These are phyloP conservation scores for Vitis hybrid DNA, from an alignment of 177 flowering plant species.

Conservation along the genomic window DNA sequence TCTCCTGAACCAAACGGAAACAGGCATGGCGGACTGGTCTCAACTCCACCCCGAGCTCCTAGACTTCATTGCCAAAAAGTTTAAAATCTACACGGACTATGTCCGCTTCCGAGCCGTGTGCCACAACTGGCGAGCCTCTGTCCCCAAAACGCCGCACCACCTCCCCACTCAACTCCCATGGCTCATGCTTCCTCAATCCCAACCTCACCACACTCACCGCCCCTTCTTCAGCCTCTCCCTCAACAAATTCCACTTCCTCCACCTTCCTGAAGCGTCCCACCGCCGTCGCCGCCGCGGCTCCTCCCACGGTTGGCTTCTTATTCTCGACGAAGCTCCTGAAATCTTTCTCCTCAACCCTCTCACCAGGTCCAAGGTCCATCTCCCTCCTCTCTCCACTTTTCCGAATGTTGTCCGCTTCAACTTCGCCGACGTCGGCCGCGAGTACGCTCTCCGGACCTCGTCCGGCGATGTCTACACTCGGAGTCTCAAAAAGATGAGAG, in stretches of 20 bases:
- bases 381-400: slow-evolving; percentile 48
- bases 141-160: slow-evolving; percentile 31
- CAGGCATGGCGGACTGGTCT: slow-evolving; percentile 49
- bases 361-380: slow-evolving; percentile 29
- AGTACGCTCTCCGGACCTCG: slow-evolving; percentile 27
- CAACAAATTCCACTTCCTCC: slow-evolving; percentile 35
- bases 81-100: slow-evolving; percentile 43
- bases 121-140: slow-evolving; percentile 32
- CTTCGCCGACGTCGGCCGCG: slow-evolving; percentile 38
- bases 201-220: slow-evolving; percentile 10
- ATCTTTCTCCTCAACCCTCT: slow-evolving; percentile 46
- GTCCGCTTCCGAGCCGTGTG: slow-evolving; percentile 53
- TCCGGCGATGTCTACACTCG: slow-evolving; percentile 16
- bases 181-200: slow-evolving; percentile 47
- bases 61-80: slow-evolving; percentile 25
- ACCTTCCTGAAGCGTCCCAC: slow-evolving; percentile 35
- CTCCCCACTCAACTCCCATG: slow-evolving; percentile 63
- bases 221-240: slow-evolving; percentile 43
- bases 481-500: slow-evolving; percentile 47
- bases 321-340: slow-evolving; percentile 41
- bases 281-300: slow-evolving; percentile 54
- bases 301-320: slow-evolving; percentile 56
- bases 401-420: slow-evolving; percentile 43
- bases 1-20: neutral
- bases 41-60: slow-evolving; percentile 51